Evolutionary conservation across 495 filamentous ascomycete species (phyloP).

Genomic region (Neurospora sp.): DNA sequence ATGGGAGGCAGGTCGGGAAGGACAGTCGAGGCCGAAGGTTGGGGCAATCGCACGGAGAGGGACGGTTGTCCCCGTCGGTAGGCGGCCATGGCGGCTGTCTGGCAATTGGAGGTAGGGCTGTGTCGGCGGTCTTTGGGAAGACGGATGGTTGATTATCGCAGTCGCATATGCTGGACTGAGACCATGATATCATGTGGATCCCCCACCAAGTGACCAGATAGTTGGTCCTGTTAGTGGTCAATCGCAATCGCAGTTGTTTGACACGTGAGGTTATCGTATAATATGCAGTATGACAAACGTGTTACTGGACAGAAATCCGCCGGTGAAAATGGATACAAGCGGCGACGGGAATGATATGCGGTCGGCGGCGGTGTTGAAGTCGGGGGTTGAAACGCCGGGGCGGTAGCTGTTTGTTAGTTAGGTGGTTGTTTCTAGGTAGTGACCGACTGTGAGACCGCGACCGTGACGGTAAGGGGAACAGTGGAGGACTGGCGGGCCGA

Average conservation of each 20-base stretch:
- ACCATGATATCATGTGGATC: neutral
- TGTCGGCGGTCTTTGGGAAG: neutral
- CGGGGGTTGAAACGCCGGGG: neutral
- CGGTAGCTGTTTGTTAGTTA: neutral
- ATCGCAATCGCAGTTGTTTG: neutral
- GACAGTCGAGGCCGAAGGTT: conserved; percentile 14
- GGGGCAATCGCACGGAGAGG: conserved; percentile 36
- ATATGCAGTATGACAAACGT: neutral
- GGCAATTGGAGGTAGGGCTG: neutral
- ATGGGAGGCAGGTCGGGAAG: conserved; percentile 58
- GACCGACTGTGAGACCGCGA: neutral
- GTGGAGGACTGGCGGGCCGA: neutral
- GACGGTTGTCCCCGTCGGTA: conserved; percentile 40
- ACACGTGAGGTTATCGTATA: neutral
- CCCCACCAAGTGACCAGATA: neutral
- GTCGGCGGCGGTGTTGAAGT: neutral
- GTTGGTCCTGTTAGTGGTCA: neutral
- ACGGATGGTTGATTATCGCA: neutral
- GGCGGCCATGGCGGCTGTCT: conserved; percentile 33
- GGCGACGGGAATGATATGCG: neutral
- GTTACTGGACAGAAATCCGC: neutral
- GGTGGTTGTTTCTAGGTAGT: neutral
- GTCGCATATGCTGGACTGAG: neutral
- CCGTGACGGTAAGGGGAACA: neutral
- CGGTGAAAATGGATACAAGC: neutral